A percentile compares a stretch with the other conserved stretches of the same genome.
Conservation (phyloP, 495 filamentous ascomycete genomes). For the Penicillium pulvis region DNA sequence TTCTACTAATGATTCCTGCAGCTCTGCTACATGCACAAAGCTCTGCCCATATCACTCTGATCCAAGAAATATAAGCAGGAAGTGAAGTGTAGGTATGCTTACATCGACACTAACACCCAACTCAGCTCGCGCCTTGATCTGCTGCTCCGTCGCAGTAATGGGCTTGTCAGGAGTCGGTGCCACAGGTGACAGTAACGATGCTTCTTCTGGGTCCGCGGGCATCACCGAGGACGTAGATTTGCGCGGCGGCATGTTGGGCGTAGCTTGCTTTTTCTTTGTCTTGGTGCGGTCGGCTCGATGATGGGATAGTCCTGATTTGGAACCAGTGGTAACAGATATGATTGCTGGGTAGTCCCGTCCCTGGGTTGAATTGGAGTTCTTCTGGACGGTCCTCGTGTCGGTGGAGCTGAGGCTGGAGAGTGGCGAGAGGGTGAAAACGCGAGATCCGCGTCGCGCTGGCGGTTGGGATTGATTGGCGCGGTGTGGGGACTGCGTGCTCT, state of each 20-base stretch:
- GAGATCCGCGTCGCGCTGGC: constrained; percentile 29
- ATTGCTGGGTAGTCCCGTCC: neutral
- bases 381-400: neutral
- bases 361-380: neutral
- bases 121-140: constrained; percentile 48
- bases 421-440: constrained; percentile 23
- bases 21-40: neutral
- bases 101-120: constrained; percentile 48
- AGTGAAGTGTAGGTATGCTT: constrained; percentile 8
- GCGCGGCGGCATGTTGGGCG: constrained; percentile 34
- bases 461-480: constrained; percentile 7
- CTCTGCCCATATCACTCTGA: neutral
- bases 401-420: constrained; percentile 7
- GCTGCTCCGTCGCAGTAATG: constrained; percentile 48
- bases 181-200: constrained; percentile 19
- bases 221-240: constrained; percentile 40
- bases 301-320: neutral
- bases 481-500: constrained; percentile 16
- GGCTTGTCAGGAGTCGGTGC: constrained; percentile 27
- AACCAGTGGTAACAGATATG: neutral
- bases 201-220: constrained; percentile 29
- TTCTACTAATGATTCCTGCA: neutral
- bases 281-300: neutral
- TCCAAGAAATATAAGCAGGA: neutral
- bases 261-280: constrained; percentile 1